phyloP scores from a whole-genome alignment of 352 stramenopile genomes.

The Globisporangium cystogenes region DNA sequence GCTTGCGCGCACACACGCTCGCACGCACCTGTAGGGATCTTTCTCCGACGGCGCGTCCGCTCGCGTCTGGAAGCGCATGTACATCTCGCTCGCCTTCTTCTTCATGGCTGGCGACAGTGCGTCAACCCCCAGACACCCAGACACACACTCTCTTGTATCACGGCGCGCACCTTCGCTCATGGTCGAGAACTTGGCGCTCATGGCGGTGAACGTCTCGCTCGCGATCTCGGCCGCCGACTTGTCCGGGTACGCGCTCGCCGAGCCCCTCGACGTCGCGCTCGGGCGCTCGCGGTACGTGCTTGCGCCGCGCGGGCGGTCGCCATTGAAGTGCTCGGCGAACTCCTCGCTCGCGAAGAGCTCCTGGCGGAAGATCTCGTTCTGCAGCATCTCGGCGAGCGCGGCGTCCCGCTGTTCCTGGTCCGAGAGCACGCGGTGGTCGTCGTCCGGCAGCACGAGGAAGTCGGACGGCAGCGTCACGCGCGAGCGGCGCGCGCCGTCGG shows the following conservation, averaged over 20 bases:
- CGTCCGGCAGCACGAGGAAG: constrained; percentile 56
- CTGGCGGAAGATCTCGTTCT: constrained; percentile 81
- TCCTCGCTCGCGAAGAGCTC: constrained; percentile 66
- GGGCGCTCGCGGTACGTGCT: not conserved
- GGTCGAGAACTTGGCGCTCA: constrained; percentile 63
- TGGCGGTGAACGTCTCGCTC: constrained; percentile 58
- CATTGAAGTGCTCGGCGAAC: constrained; percentile 66
- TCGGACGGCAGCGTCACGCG: constrained; percentile 56
- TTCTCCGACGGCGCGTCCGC: constrained; percentile 35
- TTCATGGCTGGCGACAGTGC: constrained; percentile 79
- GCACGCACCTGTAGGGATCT: constrained; percentile 57
- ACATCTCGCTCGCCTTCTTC: constrained; percentile 77
- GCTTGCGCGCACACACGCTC: not conserved
- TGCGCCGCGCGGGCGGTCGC: constrained; percentile 12
- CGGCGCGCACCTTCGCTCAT: constrained; percentile 82
- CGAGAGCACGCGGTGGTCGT: constrained; percentile 23
- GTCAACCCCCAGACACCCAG: no score
- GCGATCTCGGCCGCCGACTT: constrained; percentile 70
- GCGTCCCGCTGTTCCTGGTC: constrained; percentile 72
- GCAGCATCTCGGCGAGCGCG: constrained; percentile 70
- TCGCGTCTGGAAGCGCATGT: constrained; percentile 75
- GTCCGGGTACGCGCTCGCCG: constrained; percentile 25
- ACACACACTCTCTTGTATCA: no score
- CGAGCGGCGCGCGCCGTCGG: constrained; percentile 9
- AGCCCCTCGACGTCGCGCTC: constrained; percentile 9